Base-by-base conservation (phyloP, 2,329 filamentous ascomycete genomes). In the Aspergillus tamarii region DNA sequence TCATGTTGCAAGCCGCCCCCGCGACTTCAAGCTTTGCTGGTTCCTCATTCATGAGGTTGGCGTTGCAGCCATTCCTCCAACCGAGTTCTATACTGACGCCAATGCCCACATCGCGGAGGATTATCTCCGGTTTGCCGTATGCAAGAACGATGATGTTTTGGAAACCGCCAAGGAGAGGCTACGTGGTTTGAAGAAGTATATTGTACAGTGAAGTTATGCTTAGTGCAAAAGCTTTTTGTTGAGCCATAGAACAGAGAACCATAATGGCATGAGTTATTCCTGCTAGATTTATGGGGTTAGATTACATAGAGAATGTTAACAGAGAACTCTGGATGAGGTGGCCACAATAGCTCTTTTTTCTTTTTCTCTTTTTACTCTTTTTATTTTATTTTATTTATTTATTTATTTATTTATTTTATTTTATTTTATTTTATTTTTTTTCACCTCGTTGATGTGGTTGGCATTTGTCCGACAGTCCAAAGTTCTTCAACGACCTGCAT, bases 1-100 rank as follows among this genome's bases (percentile, higher is more conserved):
- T 1, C 93, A 97, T 75, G 94, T 99, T 41, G 92, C 91, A 16
- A 89, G 85, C 73, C 87, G 95, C 1, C 93, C 95, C 28, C 85
- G 95, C 34, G 95, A 99, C 77, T 99, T 98, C 82, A 92, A 96
- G 84, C 86, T 99, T 54, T 88, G 89, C 41, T 99, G 94, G 94
- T 98, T 98, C 82, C 81, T 97, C 72, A 99, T 99, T 79, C 94
- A 94, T 77, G 94, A 99, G 82, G 84, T 99, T 23, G 95, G 95
- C 11, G 93, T 99, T 32, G 95, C 95, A 3, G 94, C 94, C 10
- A 97, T 99, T 66, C 95, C 95, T 21, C 95, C 95, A 0, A 97
- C 94, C 0, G 95, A 99, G 79, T 99, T 99, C 79, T 98, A 97
- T 77, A 97, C 94, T 0, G 89, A 92, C 21, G 82, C 79, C 50